These are phyloP conservation scores for Yamadazyma aaseri DNA, from an alignment of 1,139 yeast species.

Conservation along the genomic window DNA sequence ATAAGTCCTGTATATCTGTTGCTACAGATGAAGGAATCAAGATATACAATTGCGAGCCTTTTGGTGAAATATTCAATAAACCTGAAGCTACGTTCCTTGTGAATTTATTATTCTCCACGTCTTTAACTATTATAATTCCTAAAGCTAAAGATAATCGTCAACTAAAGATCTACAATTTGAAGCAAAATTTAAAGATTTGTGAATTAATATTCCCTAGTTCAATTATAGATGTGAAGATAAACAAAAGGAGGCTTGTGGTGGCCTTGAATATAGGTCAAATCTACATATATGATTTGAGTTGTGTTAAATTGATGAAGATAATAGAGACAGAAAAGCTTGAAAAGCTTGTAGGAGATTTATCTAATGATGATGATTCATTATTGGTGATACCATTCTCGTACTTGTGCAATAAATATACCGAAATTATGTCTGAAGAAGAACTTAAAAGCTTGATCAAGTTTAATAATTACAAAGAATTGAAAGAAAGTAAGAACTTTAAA, in stretches of 20 bases:
- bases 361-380: slow-evolving; percentile 48
- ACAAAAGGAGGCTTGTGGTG: slow-evolving; percentile 64
- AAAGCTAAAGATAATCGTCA: slow-evolving; percentile 44
- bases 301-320: slow-evolving; percentile 65
- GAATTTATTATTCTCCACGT: slow-evolving; percentile 71
- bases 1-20: slow-evolving; percentile 40
- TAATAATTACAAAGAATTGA: slow-evolving; percentile 11
- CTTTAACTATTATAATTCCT: slow-evolving; percentile 63
- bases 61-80: slow-evolving; percentile 40
- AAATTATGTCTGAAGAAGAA: slow-evolving; percentile 23
- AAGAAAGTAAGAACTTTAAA: slow-evolving; percentile 16
- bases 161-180: slow-evolving; percentile 63
- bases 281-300: slow-evolving; percentile 69
- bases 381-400: slow-evolving; percentile 38
- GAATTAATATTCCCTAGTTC: slow-evolving; percentile 67
- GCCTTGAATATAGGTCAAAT: slow-evolving; percentile 60
- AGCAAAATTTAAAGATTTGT: slow-evolving; percentile 66
- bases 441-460: slow-evolving; percentile 11
- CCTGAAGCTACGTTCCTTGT: slow-evolving; percentile 32
- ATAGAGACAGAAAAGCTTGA: slow-evolving; percentile 36
- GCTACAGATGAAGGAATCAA: slow-evolving; percentile 34
- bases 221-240: slow-evolving; percentile 61
- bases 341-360: slow-evolving; percentile 44
- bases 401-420: slow-evolving; percentile 14
- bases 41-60: slow-evolving; percentile 48